Conservation (phyloP, 2,329 filamentous ascomycete species). For the Myriosclerotinia scirpicola region DNA sequence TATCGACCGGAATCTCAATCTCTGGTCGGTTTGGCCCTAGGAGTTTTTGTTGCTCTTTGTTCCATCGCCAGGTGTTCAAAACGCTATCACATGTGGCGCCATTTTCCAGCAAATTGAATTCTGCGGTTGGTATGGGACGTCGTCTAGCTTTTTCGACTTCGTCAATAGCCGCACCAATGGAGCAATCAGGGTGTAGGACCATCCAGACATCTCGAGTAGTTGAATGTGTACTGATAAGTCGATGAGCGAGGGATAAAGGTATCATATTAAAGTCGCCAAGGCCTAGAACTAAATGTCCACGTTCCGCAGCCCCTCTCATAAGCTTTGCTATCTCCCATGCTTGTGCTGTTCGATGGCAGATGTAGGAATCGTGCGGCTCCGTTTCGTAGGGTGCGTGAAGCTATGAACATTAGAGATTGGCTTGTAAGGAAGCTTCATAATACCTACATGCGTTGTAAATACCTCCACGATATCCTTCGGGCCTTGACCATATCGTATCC, state of each 20-base stretch:
- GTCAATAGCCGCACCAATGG: constrained; percentile 71
- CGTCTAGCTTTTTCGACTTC: constrained; percentile 64
- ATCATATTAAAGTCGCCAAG: constrained; percentile 97
- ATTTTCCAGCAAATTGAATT: constrained; percentile 76
- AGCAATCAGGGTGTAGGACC: constrained; percentile 77
- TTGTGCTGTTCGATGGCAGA: constrained; percentile 87
- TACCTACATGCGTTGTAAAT: constrained; percentile 81
- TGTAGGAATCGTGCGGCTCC: constrained; percentile 78
- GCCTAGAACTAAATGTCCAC: constrained; percentile 80
- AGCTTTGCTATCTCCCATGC: constrained; percentile 94
- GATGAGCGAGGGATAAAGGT: constrained; percentile 81
- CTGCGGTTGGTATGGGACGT: constrained; percentile 69
- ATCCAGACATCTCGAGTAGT: constrained; percentile 84
- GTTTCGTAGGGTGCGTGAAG: constrained; percentile 84
- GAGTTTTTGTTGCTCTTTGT: constrained; percentile 65
- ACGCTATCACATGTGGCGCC: constrained; percentile 84
- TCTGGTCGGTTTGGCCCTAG: constrained; percentile 63
- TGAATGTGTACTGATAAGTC: constrained; percentile 74
- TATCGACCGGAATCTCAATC: constrained; percentile 62
- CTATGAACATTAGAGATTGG: constrained; percentile 47
- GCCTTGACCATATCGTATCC: constrained; percentile 67
- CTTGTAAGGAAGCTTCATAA: neutral
- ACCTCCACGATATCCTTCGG: constrained; percentile 74
- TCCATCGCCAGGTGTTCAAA: constrained; percentile 94
- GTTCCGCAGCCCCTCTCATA: constrained; percentile 75